phyloP scores from a whole-genome alignment of 2,329 filamentous ascomycete genomes.

The Ascochyta lentis region DNA sequence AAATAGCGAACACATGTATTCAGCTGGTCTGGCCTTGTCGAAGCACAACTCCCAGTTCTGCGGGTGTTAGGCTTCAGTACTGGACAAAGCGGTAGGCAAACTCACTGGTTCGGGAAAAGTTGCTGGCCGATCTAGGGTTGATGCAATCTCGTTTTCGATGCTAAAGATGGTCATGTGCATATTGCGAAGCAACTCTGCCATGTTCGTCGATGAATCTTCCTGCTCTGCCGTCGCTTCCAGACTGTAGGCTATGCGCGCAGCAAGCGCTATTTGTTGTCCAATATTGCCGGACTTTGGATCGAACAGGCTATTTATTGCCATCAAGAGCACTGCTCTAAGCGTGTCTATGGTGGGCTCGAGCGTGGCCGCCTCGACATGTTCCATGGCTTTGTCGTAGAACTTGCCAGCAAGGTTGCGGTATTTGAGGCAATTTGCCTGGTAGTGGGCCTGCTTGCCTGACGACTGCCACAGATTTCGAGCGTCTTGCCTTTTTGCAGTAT shows the following conservation, averaged over 20 bases:
- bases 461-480: conserved; percentile 30
- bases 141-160: conserved; percentile 46
- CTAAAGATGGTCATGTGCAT: conserved; percentile 48
- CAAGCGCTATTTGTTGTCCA: conserved; percentile 47
- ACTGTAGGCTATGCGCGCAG: conserved; percentile 41
- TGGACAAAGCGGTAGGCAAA: background rate
- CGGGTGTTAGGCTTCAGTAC: conserved; percentile 11
- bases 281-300: conserved; percentile 46
- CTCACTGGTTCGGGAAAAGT: conserved; percentile 46
- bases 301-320: conserved; percentile 46
- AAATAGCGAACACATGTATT: conserved; percentile 46
- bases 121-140: conserved; percentile 44
- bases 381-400: conserved; percentile 41
- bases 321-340: conserved; percentile 40
- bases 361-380: conserved; percentile 42
- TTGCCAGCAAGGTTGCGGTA: conserved; percentile 37
- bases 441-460: conserved; percentile 36
- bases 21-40: conserved; percentile 33
- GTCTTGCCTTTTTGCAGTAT: conserved; percentile 30
- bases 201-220: conserved; percentile 33
- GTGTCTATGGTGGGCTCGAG: conserved; percentile 42
- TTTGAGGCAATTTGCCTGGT: conserved; percentile 39
- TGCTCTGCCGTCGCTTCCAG: conserved; percentile 36
- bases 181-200: conserved; percentile 31
- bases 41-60: conserved; percentile 41